phyloP scores from a whole-genome alignment of 176 grass and related monocot genomes.

The Paspalum vaginatum region DNA sequence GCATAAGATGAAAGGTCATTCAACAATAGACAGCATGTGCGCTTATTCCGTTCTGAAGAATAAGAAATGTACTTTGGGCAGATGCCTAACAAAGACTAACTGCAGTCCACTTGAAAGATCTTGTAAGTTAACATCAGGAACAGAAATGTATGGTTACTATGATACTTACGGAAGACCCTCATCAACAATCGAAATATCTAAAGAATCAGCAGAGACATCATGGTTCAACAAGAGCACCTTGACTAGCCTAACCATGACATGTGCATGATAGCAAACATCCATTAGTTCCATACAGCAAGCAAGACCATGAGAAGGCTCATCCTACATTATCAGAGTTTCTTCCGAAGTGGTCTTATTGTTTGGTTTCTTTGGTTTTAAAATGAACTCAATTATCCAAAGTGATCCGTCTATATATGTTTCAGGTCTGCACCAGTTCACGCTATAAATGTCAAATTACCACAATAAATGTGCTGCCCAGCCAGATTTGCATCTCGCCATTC shows the following conservation, averaged over 20 bases:
- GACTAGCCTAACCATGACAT: constrained; percentile 1
- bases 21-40: background rate
- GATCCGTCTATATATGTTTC: background rate
- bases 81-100: constrained; percentile 8
- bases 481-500: background rate
- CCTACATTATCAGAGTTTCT: background rate
- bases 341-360: background rate
- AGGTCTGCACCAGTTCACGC: no score
- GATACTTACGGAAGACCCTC: background rate
- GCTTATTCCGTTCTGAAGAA: background rate
- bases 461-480: background rate
- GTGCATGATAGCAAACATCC: background rate
- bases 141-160: background rate
- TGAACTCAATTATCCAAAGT: background rate
- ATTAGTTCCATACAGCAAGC: constrained; percentile 1
- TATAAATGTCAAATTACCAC: background rate
- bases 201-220: background rate
- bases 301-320: background rate
- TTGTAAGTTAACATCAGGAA: background rate
- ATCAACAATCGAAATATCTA: background rate
- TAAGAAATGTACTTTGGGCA: background rate
- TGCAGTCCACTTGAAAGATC: background rate
- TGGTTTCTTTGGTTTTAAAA: background rate
- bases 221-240: background rate
- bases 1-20: background rate